Conservation (phyloP, 1,284 basidiomycete species). For the Apiotrichum mycotoxinovorans region DNA sequence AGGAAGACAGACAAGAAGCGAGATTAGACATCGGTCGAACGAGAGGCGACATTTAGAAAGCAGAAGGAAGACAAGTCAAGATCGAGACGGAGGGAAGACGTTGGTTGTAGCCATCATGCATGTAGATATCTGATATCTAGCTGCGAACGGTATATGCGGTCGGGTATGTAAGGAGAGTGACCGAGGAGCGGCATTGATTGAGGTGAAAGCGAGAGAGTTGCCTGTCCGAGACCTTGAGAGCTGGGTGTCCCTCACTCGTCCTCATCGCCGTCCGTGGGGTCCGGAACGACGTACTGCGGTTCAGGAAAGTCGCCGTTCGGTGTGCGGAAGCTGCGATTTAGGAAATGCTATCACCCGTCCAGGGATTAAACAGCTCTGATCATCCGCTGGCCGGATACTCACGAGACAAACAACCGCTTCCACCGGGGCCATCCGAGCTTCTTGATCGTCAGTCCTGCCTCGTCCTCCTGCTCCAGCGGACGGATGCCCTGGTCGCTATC, state of each 20-base stretch:
- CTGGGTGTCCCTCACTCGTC: conserved; percentile 2
- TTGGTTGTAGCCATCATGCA: conserved; percentile 1
- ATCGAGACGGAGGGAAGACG: too few species aligned
- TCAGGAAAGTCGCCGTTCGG: conserved; percentile 30
- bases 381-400: conserved; percentile 3
- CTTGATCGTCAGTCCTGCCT: conserved; percentile 13
- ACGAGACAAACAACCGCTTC: conserved; percentile 43
- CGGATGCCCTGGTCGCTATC: conserved; percentile 12
- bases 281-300: conserved; percentile 28
- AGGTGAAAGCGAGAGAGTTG: not conserved
- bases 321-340: conserved; percentile 26
- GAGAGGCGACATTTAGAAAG: not conserved
- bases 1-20: conserved; percentile 15
- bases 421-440: conserved; percentile 35
- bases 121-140: conserved; percentile 1
- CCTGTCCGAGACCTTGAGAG: too few species aligned
- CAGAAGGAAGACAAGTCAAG: not conserved
- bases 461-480: conserved; percentile 7
- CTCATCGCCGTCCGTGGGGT: conserved; percentile 20
- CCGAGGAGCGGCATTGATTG: not conserved
- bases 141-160: not conserved
- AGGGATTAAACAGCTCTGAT: too few species aligned
- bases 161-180: not conserved
- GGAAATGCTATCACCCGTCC: too few species aligned
- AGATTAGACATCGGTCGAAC: conserved; percentile 10